These are phyloP conservation scores for Mortierella sp. DNA, from an alignment of 371 early-diverging fungal species.

Conservation along the genomic window DNA sequence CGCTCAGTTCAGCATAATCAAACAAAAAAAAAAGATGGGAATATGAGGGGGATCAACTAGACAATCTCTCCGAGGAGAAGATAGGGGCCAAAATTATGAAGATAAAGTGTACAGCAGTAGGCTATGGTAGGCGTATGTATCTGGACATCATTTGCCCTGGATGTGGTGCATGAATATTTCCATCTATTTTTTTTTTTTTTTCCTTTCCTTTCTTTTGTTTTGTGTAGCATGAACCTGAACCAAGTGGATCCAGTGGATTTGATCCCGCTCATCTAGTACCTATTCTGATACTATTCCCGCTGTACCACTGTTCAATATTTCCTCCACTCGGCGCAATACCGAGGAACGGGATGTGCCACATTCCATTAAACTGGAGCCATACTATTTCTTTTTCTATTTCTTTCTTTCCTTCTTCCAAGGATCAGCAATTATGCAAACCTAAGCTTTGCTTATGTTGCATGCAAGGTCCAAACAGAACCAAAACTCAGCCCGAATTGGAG, in stretches of 20 bases:
- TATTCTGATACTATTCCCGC: conserved; percentile 1
- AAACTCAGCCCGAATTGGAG: not conserved
- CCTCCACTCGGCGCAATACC: too few relatives aligned
- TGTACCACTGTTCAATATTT: not conserved
- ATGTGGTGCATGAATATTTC: conserved; percentile 20
- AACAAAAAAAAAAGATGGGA: conserved; percentile 9
- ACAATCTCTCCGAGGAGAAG: conserved; percentile 25
- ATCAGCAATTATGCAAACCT: too few relatives aligned
- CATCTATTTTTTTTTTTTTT: not conserved
- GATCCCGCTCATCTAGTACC: conserved; percentile 1
- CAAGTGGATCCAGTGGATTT: not conserved
- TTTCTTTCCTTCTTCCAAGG: too few relatives aligned
- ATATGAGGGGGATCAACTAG: not conserved
- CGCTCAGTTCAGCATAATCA: not conserved
- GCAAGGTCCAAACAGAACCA: too few relatives aligned
- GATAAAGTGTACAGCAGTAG: too few relatives aligned
- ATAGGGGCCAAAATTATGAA: conserved; percentile 8
- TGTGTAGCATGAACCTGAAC: conserved; percentile 15
- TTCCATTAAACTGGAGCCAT: too few relatives aligned
- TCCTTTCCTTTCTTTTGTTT: not conserved
- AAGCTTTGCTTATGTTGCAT: not conserved
- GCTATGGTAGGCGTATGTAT: too few relatives aligned
- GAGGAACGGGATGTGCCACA: too few relatives aligned
- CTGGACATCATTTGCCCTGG: not conserved
- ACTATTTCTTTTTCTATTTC: too few relatives aligned